Evolutionary conservation across 73 alveolate genomes (phyloP).

Genomic region (Blepharisma japonicum): DNA sequence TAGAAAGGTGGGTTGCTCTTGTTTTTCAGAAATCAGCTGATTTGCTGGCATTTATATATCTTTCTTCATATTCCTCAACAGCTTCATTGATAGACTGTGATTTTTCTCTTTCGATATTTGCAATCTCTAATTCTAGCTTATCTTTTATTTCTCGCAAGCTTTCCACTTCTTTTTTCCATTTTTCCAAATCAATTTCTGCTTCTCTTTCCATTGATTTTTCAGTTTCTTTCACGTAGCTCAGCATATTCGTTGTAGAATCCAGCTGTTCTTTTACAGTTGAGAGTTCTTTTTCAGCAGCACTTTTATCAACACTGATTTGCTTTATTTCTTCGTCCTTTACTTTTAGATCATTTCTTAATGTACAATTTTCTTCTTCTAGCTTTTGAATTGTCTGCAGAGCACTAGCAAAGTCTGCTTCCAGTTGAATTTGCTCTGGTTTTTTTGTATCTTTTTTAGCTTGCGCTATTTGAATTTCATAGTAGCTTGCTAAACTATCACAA

Average conservation of each 20-base stretch:
- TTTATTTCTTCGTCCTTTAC: neutral
- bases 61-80: slow-evolving; percentile 19
- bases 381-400: neutral
- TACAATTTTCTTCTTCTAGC: slow-evolving; percentile 7
- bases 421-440: neutral
- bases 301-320: neutral
- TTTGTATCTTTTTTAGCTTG: neutral
- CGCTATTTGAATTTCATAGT: slow-evolving; percentile 4
- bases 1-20: neutral
- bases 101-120: slow-evolving; percentile 11
- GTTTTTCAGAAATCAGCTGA: neutral
- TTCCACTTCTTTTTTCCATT: no score
- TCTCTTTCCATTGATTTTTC: no score
- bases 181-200: no score
- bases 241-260: no score
- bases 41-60: neutral
- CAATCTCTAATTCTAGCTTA: slow-evolving; percentile 1
- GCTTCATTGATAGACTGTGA: neutral
- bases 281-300: no score
- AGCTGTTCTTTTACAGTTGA: no score
- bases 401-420: neutral
- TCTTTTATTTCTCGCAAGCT: neutral
- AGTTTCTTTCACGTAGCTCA: no score
- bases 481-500: slow-evolving; percentile 6
- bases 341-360: neutral